Base-by-base conservation (phyloP, 805 yeast genomes). In the Cyberlindnera xishuangbannaensis region DNA sequence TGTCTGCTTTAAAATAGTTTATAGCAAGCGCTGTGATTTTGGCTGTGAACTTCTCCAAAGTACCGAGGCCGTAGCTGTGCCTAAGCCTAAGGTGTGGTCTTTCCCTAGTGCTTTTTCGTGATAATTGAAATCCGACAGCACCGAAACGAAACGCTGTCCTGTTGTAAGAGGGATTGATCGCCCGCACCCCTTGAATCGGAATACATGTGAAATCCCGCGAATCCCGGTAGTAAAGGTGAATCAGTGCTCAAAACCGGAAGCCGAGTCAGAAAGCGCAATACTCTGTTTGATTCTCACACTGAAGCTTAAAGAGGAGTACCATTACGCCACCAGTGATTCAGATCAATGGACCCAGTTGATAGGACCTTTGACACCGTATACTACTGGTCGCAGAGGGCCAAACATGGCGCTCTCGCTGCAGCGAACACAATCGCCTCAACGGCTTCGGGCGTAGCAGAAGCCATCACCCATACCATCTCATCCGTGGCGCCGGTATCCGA, bases 301-400 rank as follows among this genome's bases (percentile, higher is more conserved):
- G n/a, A n/a, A n/a, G n/a, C n/a, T n/a, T n/a, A n/a, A n/a, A n/a
- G n/a, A n/a, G n/a, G n/a, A n/a, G n/a, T n/a, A n/a, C n/a, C n/a
- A n/a, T n/a, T n/a, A n/a, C n/a, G n/a, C n/a, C n/a, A n/a, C n/a
- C n/a, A n/a, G n/a, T n/a, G n/a, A n/a, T n/a, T n/a, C n/a, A n/a
- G n/a, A n/a, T 13, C 17, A 6, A 43, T 43, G 47, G 47, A 43
- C 20, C 48, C 48, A 12, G 43, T 44, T 9, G 48, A 44, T 8
- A 31, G 27, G 30, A 40, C 47, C 2, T 40, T 43, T 25, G 41
- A 43, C 22, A 28, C 44, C 8, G 37, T 43, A 7, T 43, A 36
- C 36, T 31, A 40, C 36, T 43, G 43, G 43, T 33, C 47, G 12
- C 43, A 43, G 24, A 12, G 33, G 25, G 41, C 36, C 16, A 30